Conservation (phyloP, 1,139 yeast species). For the Zhuliangozyma blackwelliae region DNA sequence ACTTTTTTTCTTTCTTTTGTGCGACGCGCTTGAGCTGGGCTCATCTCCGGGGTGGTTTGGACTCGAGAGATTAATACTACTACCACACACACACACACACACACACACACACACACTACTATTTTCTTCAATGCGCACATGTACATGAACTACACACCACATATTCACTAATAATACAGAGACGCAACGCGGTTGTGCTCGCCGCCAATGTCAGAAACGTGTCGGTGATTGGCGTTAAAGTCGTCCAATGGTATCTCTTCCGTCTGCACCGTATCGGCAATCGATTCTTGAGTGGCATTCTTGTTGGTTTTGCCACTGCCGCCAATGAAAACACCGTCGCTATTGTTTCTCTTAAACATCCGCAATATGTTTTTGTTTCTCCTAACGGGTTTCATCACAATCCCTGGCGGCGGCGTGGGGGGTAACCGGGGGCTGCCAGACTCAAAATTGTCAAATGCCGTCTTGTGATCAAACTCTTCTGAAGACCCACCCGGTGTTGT, state of each 20-base stretch:
- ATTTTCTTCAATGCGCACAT: too few relatives aligned
- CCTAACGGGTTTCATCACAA: slow-evolving; percentile 4
- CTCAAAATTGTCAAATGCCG: neutral
- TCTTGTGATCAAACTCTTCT: neutral
- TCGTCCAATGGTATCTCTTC: slow-evolving; percentile 51
- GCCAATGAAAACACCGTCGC: slow-evolving; percentile 4
- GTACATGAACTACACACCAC: too few relatives aligned
- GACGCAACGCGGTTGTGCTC: slow-evolving; percentile 18
- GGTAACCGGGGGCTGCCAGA: slow-evolving; percentile 1
- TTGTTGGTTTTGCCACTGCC: slow-evolving; percentile 1
- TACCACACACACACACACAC: too few relatives aligned
- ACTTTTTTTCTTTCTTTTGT: too few relatives aligned
- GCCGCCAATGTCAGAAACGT: slow-evolving; percentile 22
- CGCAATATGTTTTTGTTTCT: slow-evolving; percentile 5
- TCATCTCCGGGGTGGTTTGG: too few relatives aligned
- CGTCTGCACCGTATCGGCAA: slow-evolving; percentile 24
- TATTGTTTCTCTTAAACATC: slow-evolving; percentile 8
- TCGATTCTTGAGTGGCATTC: slow-evolving; percentile 12
- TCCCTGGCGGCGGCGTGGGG: slow-evolving; percentile 13
- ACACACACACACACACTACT: too few relatives aligned
- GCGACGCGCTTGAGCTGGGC: too few relatives aligned
- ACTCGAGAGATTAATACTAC: too few relatives aligned
- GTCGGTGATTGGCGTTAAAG: slow-evolving; percentile 24
- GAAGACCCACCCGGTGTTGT: neutral
- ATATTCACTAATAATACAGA: too few relatives aligned